Evolutionary conservation across 2,329 filamentous ascomycete genomes (phyloP).

Genomic region (Xylaria sp.): DNA sequence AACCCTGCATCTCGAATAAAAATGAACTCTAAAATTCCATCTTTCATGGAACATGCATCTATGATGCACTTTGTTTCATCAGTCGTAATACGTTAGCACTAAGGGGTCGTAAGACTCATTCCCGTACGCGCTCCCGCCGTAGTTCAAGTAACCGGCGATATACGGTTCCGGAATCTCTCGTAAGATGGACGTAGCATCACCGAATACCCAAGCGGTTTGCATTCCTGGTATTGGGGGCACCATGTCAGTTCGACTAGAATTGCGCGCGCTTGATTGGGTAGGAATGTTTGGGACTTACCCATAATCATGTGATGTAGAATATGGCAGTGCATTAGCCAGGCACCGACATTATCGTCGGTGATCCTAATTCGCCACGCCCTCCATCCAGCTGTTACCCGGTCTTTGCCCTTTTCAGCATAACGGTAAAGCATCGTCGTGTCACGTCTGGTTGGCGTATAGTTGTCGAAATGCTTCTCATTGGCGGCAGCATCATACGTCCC

Average conservation of each 20-base stretch:
- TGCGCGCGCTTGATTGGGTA: not conserved
- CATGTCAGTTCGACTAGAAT: constrained; percentile 10
- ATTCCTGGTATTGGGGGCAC: constrained; percentile 48
- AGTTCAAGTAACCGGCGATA: constrained; percentile 56
- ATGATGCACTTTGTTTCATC: constrained; percentile 20
- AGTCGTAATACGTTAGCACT: constrained; percentile 45
- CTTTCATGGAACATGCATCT: constrained; percentile 14
- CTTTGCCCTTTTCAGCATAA: constrained; percentile 57
- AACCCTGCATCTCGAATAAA: not conserved
- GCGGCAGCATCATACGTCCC: constrained; percentile 62
- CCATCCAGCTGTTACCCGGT: constrained; percentile 64
- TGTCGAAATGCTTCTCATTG: constrained; percentile 57
- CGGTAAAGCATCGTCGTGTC: constrained; percentile 67
- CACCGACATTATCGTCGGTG: constrained; percentile 60
- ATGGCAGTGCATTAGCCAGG: constrained; percentile 73
- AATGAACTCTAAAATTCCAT: constrained; percentile 11
- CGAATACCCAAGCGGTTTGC: constrained; percentile 57
- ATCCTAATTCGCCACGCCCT: constrained; percentile 67
- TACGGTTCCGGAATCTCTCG: constrained; percentile 51
- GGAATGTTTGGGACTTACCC: constrained; percentile 52
- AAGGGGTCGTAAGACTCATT: constrained; percentile 52
- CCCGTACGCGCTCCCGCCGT: constrained; percentile 59
- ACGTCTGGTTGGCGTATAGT: constrained; percentile 53
- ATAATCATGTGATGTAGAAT: constrained; percentile 68
- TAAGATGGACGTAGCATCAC: constrained; percentile 52